Base-by-base conservation (phyloP, 306 rosid genomes). In the Prunus salicina region DNA sequence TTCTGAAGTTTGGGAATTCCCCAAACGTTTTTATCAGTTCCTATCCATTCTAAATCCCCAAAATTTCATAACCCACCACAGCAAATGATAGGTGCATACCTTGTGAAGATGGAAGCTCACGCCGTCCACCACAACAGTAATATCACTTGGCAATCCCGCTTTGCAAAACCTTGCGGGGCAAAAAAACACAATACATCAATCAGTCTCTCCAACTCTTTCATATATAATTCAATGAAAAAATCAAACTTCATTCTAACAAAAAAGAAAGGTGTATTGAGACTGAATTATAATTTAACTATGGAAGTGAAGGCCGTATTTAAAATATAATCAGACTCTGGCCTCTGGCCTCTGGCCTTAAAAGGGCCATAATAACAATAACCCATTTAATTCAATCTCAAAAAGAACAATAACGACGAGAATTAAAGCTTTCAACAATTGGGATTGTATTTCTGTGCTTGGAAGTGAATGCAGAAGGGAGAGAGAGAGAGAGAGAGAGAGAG, bases 41-140 rank as follows among this genome's bases (percentile, higher is more conserved):
- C 25, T 12, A 15, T 72, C 56, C 1, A 3, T 41, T 15, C 28
- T 9, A 10, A 60, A 60, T 8, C 69, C 24, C 25, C 56, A 10
- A 66, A 79, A 25, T 32, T 46, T 32, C 13, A 64, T 12, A 53
- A 57, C 56, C 71, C 46, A 64, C 43, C 3, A 45, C 9, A 14
- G 20, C 53, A 53, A 72, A 53, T 27, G 18, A 51, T 41, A 38
- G 72, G 51, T 28, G 43, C 47, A 30, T 85, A 93, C 98, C 96
- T 86, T 90, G 80, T 93, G 98, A 76, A 93, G 93, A 85, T 93
- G 95, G 80, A 93, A 91, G 83, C 82, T 88, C 50, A 86, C 80
- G 20, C 79, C 87, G 6, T 89, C 91, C 45, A 91, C 84, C 64
- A 86, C 83, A 64, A 91, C 76, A 78, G 73, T 73, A 24, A 93